Conservation (phyloP, 805 yeast species). For the Barnettozyma wickerhamii region DNA sequence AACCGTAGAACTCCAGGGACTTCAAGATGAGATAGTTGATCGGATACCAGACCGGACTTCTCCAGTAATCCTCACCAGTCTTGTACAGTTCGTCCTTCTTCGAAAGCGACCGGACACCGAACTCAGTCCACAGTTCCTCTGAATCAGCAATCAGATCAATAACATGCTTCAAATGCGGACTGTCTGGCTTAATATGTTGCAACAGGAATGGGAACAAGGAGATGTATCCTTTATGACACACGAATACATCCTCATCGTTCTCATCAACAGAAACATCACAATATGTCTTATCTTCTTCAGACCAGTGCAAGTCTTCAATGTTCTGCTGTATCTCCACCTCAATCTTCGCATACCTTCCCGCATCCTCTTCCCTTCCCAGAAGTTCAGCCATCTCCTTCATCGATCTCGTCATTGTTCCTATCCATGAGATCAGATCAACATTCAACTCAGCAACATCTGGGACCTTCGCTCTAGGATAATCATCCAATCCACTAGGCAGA, state of each 20-base stretch:
- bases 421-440: constrained; percentile 88
- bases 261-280: constrained; percentile 83
- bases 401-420: constrained; percentile 86
- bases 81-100: constrained; percentile 61
- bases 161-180: constrained; percentile 45
- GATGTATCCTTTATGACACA: constrained; percentile 89
- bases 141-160: constrained; percentile 63
- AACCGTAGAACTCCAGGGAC: constrained; percentile 53
- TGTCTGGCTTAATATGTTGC: constrained; percentile 50
- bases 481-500: constrained; percentile 91
- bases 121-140: constrained; percentile 68
- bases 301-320: constrained; percentile 79
- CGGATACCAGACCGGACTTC: constrained; percentile 91
- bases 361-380: constrained; percentile 57
- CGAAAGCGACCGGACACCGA: constrained; percentile 79
- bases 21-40: constrained; percentile 82
- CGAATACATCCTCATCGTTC: constrained; percentile 62
- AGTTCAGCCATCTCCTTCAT: constrained; percentile 68
- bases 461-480: constrained; percentile 79
- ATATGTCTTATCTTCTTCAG: constrained; percentile 54
- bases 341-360: constrained; percentile 44
- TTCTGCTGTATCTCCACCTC: constrained; percentile 57
- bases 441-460: constrained; percentile 89
- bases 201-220: constrained; percentile 81
- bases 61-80: constrained; percentile 90